These are phyloP conservation scores for Pythium sukuiense DNA, from an alignment of 352 stramenopile genomes.

Conservation along the genomic window DNA sequence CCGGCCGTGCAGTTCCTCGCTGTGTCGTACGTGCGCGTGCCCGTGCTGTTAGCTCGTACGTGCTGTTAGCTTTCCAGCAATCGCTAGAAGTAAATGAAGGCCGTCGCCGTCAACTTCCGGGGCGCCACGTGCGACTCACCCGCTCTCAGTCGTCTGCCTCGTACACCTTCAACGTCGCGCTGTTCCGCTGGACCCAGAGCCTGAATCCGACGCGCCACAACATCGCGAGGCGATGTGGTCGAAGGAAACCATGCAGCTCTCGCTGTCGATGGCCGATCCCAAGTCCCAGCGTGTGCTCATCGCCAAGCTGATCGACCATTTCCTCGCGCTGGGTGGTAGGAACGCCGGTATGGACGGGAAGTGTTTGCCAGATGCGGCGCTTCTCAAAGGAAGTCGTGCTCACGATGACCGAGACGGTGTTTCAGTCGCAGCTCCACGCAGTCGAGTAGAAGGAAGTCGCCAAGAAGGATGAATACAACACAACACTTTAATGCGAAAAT, in stretches of 20 bases:
- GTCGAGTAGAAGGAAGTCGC: constrained; percentile 37
- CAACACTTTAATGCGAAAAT: no score
- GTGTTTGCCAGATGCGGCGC: constrained; percentile 48
- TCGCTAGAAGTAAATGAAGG: constrained; percentile 22
- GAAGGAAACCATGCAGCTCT: constrained; percentile 39
- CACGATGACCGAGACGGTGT: constrained; percentile 41
- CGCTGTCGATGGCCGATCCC: not conserved
- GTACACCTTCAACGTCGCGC: constrained; percentile 31
- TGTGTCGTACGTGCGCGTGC: constrained; percentile 56
- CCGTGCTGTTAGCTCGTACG: constrained; percentile 48
- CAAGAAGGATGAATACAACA: no score
- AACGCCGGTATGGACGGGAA: constrained; percentile 55
- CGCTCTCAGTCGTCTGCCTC: not conserved
- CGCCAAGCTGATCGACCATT: constrained; percentile 60
- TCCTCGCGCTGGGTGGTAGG: constrained; percentile 39
- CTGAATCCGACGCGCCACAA: constrained; percentile 54
- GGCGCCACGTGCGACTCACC: constrained; percentile 13
- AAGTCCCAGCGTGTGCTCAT: constrained; percentile 35
- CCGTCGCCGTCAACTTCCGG: constrained; percentile 3
- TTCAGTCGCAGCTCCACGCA: constrained; percentile 40
- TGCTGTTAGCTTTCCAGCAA: constrained; percentile 44
- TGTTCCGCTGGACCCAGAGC: constrained; percentile 57
- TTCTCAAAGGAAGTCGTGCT: constrained; percentile 48
- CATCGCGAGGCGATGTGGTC: constrained; percentile 50
- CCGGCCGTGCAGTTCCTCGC: constrained; percentile 57